Conservation (phyloP, 257 asterid genomes). For the Solanum commersonii region DNA sequence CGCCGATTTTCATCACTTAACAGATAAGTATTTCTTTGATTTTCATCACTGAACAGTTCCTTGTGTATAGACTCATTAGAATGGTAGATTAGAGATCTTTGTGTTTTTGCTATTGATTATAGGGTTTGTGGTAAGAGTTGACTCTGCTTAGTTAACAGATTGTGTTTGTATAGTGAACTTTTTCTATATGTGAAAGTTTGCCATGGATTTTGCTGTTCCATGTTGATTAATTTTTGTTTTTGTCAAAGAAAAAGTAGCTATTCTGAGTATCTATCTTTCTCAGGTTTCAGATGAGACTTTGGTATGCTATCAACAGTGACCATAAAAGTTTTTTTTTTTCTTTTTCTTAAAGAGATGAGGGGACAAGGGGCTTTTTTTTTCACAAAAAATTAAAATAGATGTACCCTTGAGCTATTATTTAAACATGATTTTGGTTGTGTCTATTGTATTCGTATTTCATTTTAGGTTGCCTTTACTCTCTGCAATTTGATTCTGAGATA, state of each 20-base stretch:
- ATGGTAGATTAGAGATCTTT: neutral
- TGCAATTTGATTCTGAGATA: neutral
- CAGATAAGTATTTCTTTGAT: neutral
- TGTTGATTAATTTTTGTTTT: neutral
- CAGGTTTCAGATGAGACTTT: neutral
- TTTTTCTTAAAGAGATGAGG: neutral
- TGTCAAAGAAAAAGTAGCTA: neutral
- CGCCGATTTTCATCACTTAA: neutral
- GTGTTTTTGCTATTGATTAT: neutral
- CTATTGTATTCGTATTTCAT: neutral
- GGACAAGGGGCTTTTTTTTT: neutral
- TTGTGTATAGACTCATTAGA: neutral
- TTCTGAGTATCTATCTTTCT: neutral
- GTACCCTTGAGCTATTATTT: neutral
- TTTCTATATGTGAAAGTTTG: neutral
- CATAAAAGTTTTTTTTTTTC: neutral
- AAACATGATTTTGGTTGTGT: neutral
- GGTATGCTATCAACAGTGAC: neutral
- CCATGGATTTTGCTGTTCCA: neutral
- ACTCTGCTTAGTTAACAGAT: neutral
- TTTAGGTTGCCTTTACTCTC: neutral
- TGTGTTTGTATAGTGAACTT: neutral
- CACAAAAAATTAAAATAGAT: neutral
- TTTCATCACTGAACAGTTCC: neutral
- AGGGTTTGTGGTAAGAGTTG: slow-evolving; percentile 13